Base-by-base conservation (phyloP, 2,329 filamentous ascomycete species). In the Penicillium sp. region DNA sequence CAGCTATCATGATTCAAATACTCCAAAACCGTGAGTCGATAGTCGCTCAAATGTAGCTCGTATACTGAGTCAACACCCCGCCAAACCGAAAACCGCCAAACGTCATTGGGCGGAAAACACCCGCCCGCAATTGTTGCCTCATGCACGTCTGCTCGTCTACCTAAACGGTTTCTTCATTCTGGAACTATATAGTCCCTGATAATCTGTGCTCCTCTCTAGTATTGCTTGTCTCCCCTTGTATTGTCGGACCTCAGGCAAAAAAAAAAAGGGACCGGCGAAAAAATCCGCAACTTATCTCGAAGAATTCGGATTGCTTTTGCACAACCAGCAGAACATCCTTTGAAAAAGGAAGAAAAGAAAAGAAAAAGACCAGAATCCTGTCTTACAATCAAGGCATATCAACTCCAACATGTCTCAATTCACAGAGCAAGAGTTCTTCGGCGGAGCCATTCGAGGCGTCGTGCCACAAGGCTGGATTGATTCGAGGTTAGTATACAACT, bases 401-500 rank as follows among this genome's bases (percentile, higher is more conserved):
- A 39, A 35, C n/a, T 34, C 24, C 26, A 58, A 14, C n/a, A 71
- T 70, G 68, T 43, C 62, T 24, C 60, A 62, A 55, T 63, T 64
- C 57, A 57, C 59, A 38, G 55, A 68, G 45, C 65, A 68, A 59
- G 65, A 61, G 14, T 68, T 74, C 61, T 75, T 73, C 55, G 72
- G 72, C 51, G 68, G 67, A 34, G 69, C 72, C 48, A 72, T 75
- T 22, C 64, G 65, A 37, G 72, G 69, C 46, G 57, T 66, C 18
- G 66, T 69, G 18, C 72, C 72, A 13, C 58, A 67, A 44, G 64
- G 65, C 38, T 75, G 72, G 72, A 63, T 75, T 9, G 72, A 75
- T 56, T 67, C 65, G 43, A 75, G 72, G 72, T 74, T 31, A 60
- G 65, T 64, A 52, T 51, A 51, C 22, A 37, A 22, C 18, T 3